Conservation (phyloP, 23 red algal species). For the Gracilaria caudata region DNA sequence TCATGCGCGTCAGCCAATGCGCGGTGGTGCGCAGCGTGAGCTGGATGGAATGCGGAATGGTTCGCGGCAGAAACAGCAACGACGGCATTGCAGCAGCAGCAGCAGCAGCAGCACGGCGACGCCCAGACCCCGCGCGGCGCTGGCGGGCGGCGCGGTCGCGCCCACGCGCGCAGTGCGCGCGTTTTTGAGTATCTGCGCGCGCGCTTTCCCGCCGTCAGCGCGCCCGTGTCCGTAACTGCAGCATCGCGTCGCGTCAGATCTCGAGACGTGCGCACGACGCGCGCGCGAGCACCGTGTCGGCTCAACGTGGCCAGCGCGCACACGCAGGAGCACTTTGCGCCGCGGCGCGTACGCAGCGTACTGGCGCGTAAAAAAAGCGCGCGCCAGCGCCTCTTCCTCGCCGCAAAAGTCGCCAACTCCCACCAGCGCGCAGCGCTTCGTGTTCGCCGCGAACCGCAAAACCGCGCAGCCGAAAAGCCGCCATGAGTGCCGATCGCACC, state of each 20-base stretch:
- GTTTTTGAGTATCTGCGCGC: too few species aligned
- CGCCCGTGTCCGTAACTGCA: too few species aligned
- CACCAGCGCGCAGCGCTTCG: too few species aligned
- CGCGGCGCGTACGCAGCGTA: too few species aligned
- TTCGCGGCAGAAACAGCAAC: slow-evolving; percentile 12
- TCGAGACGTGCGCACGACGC: neutral
- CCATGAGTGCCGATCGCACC: neutral
- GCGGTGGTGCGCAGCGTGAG: slow-evolving; percentile 22
- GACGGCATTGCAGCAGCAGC: slow-evolving; percentile 6
- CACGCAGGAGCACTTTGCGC: too few species aligned
- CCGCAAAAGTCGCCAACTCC: too few species aligned
- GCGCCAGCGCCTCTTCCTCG: too few species aligned
- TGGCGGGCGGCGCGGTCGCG: too few species aligned
- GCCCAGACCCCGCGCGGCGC: neutral
- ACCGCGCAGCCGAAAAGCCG: neutral
- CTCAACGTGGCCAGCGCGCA: too few species aligned
- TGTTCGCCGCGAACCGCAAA: neutral
- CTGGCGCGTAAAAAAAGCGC: too few species aligned
- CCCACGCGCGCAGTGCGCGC: too few species aligned
- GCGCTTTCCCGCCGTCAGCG: neutral
- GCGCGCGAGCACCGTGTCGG: neutral
- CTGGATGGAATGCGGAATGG: slow-evolving; percentile 14
- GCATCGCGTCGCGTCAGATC: too few species aligned
- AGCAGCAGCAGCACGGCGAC: neutral
- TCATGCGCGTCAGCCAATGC: slow-evolving; percentile 28